These are phyloP conservation scores for Heliocybe sulcata DNA, from an alignment of 1,284 basidiomycete species.

Conservation along the genomic window DNA sequence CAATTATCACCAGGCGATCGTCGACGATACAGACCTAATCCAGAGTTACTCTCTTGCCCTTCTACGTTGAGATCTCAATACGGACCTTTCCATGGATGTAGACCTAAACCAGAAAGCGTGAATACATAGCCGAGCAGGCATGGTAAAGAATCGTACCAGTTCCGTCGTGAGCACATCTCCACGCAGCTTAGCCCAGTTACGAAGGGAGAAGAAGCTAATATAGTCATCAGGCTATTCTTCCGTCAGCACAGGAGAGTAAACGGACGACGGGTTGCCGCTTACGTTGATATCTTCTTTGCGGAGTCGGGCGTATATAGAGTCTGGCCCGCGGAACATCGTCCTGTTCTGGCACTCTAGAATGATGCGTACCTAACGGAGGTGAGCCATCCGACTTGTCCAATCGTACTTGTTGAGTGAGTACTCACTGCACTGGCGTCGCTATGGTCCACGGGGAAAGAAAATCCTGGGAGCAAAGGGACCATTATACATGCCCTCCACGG, in stretches of 20 bases:
- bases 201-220: conserved; percentile 86
- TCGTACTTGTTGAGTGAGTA: no score
- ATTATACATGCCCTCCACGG: conserved; percentile 93
- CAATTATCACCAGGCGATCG: conserved; percentile 94
- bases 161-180: conserved; percentile 86
- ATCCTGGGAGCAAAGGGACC: conserved; percentile 91
- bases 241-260: conserved; percentile 2
- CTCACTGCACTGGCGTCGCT: conserved; percentile 86
- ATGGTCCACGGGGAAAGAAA: conserved; percentile 90
- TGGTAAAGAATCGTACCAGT: conserved; percentile 41
- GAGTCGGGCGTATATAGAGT: conserved; percentile 88
- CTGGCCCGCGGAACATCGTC: conserved; percentile 83
- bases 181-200: conserved; percentile 91
- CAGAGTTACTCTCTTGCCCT: background rate
- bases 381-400: no score
- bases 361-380: conserved; percentile 65
- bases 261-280: conserved; percentile 19
- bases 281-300: conserved; percentile 87
- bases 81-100: conserved; percentile 81
- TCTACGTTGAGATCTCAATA: background rate
- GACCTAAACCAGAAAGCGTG: conserved; percentile 38
- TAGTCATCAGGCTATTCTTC: conserved; percentile 79
- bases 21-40: conserved; percentile 82
- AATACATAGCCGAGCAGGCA: background rate
- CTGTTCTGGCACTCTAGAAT: conserved; percentile 93